Evolutionary conservation across 768 basidiomycete species (phyloP).

Genomic region (Pholiota molesta): DNA sequence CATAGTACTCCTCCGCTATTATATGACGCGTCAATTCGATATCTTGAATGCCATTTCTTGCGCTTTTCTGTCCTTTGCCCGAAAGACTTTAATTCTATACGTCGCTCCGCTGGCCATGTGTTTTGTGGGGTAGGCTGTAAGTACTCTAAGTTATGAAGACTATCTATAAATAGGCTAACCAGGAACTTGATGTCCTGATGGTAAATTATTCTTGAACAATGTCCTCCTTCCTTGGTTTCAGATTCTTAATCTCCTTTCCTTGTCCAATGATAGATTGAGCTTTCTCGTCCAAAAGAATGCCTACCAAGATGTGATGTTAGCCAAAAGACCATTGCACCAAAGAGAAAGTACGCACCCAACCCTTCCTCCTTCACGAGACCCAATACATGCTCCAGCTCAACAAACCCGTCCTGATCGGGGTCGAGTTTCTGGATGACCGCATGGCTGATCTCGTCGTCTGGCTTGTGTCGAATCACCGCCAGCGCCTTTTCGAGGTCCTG

Average conservation of each 20-base stretch:
- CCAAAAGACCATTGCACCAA: not conserved
- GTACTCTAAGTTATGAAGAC: not conserved
- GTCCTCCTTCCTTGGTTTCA: slow-evolving; percentile 91
- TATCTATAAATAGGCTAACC: slow-evolving; percentile 12
- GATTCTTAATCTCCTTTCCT: slow-evolving; percentile 79
- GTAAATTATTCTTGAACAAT: slow-evolving; percentile 73
- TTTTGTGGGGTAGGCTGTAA: not conserved
- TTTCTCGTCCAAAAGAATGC: slow-evolving; percentile 9
- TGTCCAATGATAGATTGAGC: slow-evolving; percentile 76
- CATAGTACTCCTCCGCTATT: slow-evolving; percentile 11
- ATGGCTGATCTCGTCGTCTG: slow-evolving; percentile 86
- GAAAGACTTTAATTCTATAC: not conserved
- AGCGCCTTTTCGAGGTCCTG: slow-evolving; percentile 90
- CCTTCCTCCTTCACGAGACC: slow-evolving; percentile 89
- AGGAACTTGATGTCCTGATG: slow-evolving; percentile 3
- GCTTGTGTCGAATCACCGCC: slow-evolving; percentile 90
- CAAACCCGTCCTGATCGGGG: slow-evolving; percentile 94
- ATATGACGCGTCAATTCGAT: slow-evolving; percentile 1
- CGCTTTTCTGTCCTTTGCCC: not conserved
- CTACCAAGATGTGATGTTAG: not conserved
- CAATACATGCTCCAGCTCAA: slow-evolving; percentile 93
- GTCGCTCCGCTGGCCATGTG: not conserved
- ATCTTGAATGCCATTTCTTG: slow-evolving; percentile 7
- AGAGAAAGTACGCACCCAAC: slow-evolving; percentile 52
- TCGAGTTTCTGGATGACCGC: slow-evolving; percentile 92